Base-by-base conservation (phyloP, 129 eudicot genomes). In the Escallonia rubra region DNA sequence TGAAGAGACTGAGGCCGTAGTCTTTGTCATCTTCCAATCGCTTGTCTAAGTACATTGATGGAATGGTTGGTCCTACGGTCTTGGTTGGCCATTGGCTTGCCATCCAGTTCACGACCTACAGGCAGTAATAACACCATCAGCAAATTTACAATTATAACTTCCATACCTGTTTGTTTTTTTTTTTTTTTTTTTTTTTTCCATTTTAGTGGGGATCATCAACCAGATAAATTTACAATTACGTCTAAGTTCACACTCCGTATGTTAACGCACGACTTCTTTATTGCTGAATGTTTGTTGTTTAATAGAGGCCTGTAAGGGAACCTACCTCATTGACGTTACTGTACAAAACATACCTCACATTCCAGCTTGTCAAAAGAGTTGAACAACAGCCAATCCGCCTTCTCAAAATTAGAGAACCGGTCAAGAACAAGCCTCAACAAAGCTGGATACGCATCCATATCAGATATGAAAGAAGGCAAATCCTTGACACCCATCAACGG, bases 21-120 rank as follows among this genome's bases (percentile, higher is more conserved):
- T 78, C 80, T 39, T 41, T 65, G 51, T 81, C 81, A n/a, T 79
- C 70, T 10, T 73, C 39, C 13, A 74, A 15, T 63, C 70, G 63
- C 14, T 69, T 74, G 78, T 79, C 80, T 39, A 80, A 66, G 69
- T 77, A 82, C 71, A 64, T 69, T 61, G 85, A 87, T 34, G 85
- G 83, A 48, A 76, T 57, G 1, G 85, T 61, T 46, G 90, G 95
- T 63, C 95, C 90, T 10, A 87, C 47, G 16, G 86, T 86, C 76
- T 57, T 83, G 13, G 81, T 65, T 4, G 79, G 72, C 83, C 83
- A 81, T 62, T 73, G 64, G 10, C 63, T 73, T 39, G 42, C 65
- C 87, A 81, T 76, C 87, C 87, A 87, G 4, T 71, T 64, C 43
- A 72, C 69, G 14, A 79, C 80, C 90, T 87, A 23, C 7, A 11